phyloP scores from a whole-genome alignment of 805 yeast species.

The Sugiyamaella boreocaroliniensis region DNA sequence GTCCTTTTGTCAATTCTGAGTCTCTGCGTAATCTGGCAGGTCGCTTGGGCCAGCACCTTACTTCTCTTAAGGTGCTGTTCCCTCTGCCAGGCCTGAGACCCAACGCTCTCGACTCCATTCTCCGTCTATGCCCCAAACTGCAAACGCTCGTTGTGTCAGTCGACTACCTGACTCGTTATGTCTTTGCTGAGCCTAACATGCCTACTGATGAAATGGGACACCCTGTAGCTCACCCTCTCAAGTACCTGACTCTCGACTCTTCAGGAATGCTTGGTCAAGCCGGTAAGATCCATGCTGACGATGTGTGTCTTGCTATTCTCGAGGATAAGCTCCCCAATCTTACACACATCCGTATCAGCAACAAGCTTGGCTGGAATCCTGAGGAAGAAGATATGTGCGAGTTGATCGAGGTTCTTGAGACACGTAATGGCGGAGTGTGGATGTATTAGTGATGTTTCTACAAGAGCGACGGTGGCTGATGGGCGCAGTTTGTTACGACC shows the following conservation, averaged over 20 bases:
- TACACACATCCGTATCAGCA: constrained; percentile 57
- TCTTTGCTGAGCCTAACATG: constrained; percentile 33
- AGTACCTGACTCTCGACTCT: constrained; percentile 63
- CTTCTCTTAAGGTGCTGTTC: constrained; percentile 60
- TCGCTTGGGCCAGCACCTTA: constrained; percentile 60
- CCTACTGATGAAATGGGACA: constrained; percentile 19
- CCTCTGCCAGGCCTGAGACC: constrained; percentile 80
- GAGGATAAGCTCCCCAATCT: constrained; percentile 71
- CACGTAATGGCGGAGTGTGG: constrained; percentile 59
- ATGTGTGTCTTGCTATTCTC: constrained; percentile 73
- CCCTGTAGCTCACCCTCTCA: constrained; percentile 46
- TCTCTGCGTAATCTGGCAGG: constrained; percentile 57
- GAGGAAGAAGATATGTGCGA: constrained; percentile 54
- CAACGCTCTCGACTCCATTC: constrained; percentile 64
- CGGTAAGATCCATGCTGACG: constrained; percentile 79
- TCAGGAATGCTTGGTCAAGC: constrained; percentile 81
- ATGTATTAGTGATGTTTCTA: constrained; percentile 8
- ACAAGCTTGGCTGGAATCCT: constrained; percentile 73
- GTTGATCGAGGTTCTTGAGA: constrained; percentile 63
- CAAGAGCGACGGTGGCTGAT: too few species aligned
- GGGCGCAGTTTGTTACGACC: too few species aligned
- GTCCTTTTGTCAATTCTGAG: constrained; percentile 66
- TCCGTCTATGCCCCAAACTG: constrained; percentile 71
- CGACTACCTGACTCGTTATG: constrained; percentile 57
- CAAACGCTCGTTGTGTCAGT: constrained; percentile 60